Conservation (phyloP, 2,329 filamentous ascomycete genomes). For the Aureobasidium sp. region DNA sequence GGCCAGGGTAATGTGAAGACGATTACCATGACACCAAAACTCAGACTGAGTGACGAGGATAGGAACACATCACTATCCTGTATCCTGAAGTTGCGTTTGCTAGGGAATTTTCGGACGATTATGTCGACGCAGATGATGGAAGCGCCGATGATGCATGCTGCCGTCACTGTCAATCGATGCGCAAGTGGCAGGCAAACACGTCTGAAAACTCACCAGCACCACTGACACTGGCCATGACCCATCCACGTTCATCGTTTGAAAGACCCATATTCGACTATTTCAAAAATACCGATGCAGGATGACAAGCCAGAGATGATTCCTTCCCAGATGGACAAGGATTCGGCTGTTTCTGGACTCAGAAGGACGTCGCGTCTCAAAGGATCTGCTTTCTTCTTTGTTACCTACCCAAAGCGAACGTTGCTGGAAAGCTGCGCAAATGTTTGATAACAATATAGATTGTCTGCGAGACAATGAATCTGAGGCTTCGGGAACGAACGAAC, state of each 20-base stretch:
- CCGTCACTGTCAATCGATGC: slow-evolving; percentile 7
- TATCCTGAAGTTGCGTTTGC: slow-evolving; percentile 72
- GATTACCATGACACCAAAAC: slow-evolving; percentile 89
- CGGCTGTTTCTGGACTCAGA: not conserved
- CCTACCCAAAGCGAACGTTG: not conserved
- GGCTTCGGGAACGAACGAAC: not conserved
- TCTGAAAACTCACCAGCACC: slow-evolving; percentile 54
- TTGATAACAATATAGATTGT: not conserved
- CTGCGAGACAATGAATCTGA: not conserved
- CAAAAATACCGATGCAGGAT: not conserved
- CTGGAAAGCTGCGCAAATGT: too few relatives aligned
- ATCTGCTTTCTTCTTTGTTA: not conserved
- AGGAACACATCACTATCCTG: slow-evolving; percentile 84
- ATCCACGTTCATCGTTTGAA: slow-evolving; percentile 80
- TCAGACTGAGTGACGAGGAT: slow-evolving; percentile 79
- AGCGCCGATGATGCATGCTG: slow-evolving; percentile 60
- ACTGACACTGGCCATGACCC: slow-evolving; percentile 80
- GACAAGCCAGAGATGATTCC: not conserved
- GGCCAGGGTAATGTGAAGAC: not conserved
- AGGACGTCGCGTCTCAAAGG: slow-evolving; percentile 3
- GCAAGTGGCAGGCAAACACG: not conserved
- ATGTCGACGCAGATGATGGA: slow-evolving; percentile 82
- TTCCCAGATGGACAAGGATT: not conserved
- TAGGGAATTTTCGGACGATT: slow-evolving; percentile 62
- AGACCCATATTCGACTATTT: slow-evolving; percentile 34